phyloP scores from a whole-genome alignment of 2,329 filamentous ascomycete genomes.

The Fusarium nygamai region DNA sequence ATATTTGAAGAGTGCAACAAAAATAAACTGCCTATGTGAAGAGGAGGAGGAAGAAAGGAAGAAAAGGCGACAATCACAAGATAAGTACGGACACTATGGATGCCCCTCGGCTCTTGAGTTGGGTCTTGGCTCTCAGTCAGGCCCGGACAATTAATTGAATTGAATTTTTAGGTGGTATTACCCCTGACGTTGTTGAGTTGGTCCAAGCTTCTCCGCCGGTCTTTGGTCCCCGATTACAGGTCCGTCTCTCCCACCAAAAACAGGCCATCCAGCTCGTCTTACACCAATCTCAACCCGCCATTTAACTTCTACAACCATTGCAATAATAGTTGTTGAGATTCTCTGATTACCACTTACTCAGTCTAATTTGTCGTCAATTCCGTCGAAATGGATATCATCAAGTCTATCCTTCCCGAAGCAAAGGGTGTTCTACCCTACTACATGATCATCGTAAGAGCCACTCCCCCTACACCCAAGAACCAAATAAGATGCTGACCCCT shows the following conservation, averaged over 20 bases:
- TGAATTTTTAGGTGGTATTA: conserved; percentile 17
- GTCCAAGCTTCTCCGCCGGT: conserved; percentile 40
- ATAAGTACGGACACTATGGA: neutral
- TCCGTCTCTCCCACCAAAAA: conserved; percentile 31
- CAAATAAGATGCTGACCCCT: conserved; percentile 20
- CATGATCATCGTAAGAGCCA: conserved; percentile 62
- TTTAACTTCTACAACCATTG: neutral
- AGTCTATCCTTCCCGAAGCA: conserved; percentile 57
- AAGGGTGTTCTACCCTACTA: conserved; percentile 69
- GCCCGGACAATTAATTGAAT: conserved; percentile 16
- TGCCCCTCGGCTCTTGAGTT: conserved; percentile 37
- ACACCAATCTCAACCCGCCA: neutral
- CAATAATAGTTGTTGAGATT: conserved; percentile 19
- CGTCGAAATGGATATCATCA: conserved; percentile 56
- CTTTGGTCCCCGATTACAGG: conserved; percentile 18
- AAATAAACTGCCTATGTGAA: neutral
- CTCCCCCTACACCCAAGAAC: neutral
- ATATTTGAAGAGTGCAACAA: conserved; percentile 31
- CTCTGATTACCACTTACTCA: neutral
- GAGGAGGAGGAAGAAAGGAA: neutral
- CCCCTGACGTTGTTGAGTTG: conserved; percentile 45
- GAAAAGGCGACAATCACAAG: conserved; percentile 8
- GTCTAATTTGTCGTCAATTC: neutral
- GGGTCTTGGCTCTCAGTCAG: conserved; percentile 12
- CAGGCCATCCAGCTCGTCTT: conserved; percentile 6